These are phyloP conservation scores for Alternaria triticina DNA, from an alignment of 2,329 filamentous ascomycete genomes.

Conservation along the genomic window DNA sequence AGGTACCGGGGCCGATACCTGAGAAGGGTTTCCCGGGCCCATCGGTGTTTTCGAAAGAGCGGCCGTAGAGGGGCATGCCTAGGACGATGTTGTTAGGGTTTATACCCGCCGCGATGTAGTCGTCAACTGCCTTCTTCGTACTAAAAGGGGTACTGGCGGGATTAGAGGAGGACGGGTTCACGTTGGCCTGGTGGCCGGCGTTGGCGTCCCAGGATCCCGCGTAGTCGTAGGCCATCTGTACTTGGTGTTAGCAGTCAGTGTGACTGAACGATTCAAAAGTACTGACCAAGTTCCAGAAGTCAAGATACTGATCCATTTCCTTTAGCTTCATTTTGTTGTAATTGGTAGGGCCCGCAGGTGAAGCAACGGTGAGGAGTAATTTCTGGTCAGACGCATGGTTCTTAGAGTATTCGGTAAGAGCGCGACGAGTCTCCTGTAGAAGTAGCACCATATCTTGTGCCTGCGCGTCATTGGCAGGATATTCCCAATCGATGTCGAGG, in stretches of 20 bases:
- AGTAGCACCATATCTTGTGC: conserved; percentile 44
- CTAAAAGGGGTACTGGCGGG: conserved; percentile 43
- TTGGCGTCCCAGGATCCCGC: conserved; percentile 44
- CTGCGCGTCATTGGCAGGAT: conserved; percentile 39
- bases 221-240: conserved; percentile 82
- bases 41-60: conserved; percentile 42
- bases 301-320: conserved; percentile 56
- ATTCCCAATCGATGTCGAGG: conserved; percentile 49
- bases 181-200: conserved; percentile 45
- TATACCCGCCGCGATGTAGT: conserved; percentile 43
- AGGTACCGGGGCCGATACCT: conserved; percentile 41
- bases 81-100: conserved; percentile 44
- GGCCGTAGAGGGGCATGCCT: conserved; percentile 48
- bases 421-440: conserved; percentile 37
- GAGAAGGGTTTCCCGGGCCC: conserved; percentile 41
- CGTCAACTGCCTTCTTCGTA: conserved; percentile 37
- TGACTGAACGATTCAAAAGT: not conserved
- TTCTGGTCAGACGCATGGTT: conserved; percentile 49
- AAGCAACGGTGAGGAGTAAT: conserved; percentile 56
- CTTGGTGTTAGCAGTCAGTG: not conserved
- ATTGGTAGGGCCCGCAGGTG: conserved; percentile 52
- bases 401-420: conserved; percentile 51
- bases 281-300: conserved; percentile 60
- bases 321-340: conserved; percentile 53
- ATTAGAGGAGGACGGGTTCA: conserved; percentile 30